phyloP scores from a whole-genome alignment of 805 yeast genomes.

The Nakazawaea wickerhamii region DNA sequence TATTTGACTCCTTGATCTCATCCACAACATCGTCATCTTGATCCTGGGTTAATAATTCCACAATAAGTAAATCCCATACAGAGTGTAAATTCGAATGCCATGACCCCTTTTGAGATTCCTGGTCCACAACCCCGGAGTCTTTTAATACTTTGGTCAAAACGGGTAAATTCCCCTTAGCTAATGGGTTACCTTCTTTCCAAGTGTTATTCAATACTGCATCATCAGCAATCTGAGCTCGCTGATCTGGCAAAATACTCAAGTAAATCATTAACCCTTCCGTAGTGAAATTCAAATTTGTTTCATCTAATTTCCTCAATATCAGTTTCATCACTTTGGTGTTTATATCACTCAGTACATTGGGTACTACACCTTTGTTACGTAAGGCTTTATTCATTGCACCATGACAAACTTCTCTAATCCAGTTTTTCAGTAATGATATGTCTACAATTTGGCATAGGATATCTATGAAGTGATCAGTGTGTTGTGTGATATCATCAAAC shows the following conservation, averaged over 20 bases:
- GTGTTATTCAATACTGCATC: conserved; percentile 21
- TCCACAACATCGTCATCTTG: conserved; percentile 13
- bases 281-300: conserved; percentile 52
- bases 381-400: conserved; percentile 61
- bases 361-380: conserved; percentile 19
- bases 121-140: conserved; percentile 40
- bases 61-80: conserved; percentile 63
- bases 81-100: conserved; percentile 76
- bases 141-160: conserved; percentile 57
- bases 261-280: conserved; percentile 79
- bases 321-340: conserved; percentile 4
- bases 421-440: conserved; percentile 60
- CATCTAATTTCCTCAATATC: conserved; percentile 39
- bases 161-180: conserved; percentile 63
- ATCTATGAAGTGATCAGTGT: conserved; percentile 27
- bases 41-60: conserved; percentile 28
- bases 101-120: conserved; percentile 44
- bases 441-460: conserved; percentile 46
- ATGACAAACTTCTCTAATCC: conserved; percentile 82
- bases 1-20: conserved; percentile 29
- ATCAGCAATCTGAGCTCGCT: conserved; percentile 16
- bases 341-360: conserved; percentile 16
- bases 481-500: conserved; percentile 22
- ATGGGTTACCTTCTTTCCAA: conserved; percentile 76
- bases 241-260: conserved; percentile 40